Evolutionary conservation across 257 asterid genomes (phyloP), one percentile per base, ranked within the genome.

Genomic region (Penstemon eatonii): DNA sequence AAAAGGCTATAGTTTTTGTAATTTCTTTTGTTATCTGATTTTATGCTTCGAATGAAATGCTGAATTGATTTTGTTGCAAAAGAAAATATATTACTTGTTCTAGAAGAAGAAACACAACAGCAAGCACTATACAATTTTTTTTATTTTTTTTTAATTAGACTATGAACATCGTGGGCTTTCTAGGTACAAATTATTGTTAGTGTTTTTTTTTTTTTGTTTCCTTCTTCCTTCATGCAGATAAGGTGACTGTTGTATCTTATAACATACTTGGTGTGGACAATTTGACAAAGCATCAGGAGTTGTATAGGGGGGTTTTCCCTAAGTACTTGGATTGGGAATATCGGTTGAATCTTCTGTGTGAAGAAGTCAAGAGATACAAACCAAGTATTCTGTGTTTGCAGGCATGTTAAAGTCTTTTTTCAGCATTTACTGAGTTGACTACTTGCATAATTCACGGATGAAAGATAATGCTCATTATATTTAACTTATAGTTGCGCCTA

Each of bases 241-340:
- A 84, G 68, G 56, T 83, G 59, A 82, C 87, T 55, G 63, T 92
- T 73, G 80, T 87, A 67, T 87, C 96, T 6, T 89, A 92, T 76
- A 92, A 92, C 77, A 69, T 92, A 76, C 84, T 92, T 73, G 98
- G 96, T 4, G 95, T 78, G 41, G 85, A 82, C 53, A 92, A 92
- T 80, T 89, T 89, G 18, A 49, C 61, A 53, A 82, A 77, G 43
- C 98, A 92, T 81, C 87, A 84, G 8, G 71, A 92, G 55, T 73
- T 89, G 66, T 92, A 92, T 79, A 56, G 41, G 13, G 74, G 78
- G 47, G 85, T 86, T 42, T 42, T 77, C 6, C 84, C 84, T 12
- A 68, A 82, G 41, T 77, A 77, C 65, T 73, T 92, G 81, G 86
- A 84, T 63, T 92, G 98, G 98, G 82, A 80, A 40, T 80, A 82